Base-by-base conservation (phyloP, 2,329 filamentous ascomycete species). In the Colletotrichum viniferum region DNA sequence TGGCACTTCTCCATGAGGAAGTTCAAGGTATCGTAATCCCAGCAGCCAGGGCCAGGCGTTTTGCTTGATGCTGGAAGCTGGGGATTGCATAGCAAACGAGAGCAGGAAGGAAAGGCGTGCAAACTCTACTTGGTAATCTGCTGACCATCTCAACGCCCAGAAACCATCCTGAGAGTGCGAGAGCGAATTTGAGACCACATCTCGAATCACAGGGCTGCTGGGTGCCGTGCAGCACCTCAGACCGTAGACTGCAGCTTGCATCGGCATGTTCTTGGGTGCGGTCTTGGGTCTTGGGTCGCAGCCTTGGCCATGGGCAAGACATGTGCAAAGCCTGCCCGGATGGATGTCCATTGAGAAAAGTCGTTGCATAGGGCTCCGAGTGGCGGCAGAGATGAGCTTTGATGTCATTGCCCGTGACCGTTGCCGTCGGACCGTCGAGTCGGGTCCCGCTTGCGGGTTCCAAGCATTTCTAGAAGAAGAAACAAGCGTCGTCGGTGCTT, bases 381-480 rank as follows among this genome's bases (percentile, higher is more conserved):
- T 36, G 30, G 67, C 55, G n/a, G 56, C 24, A 62, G 16, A 32
- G 16, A 8, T 14, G 36, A 38, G 28, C 21, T 68, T 68, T 68
- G 18, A 43, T n/a, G 38, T 10, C 13, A 28, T 60, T 32, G 58
- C 21, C 32, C 48, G 58, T 61, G 16, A 56, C 24, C 32, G 48
- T 67, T 72, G 60, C 64, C 48, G 64, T 73, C 63, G 64, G 73
- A 69, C 69, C 69, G 48, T 60, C 21, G 63, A 64, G 7, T 64
- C 28, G 56, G 63, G 72, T 60, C 48, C 43, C 63, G 55, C 69
- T 28, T 72, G 32, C 30, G 32, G 48, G 38, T 75, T 73, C 63
- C 63, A 73, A 56, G 43, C 52, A 26, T 36, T 76, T 76, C 73
- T 76, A 69, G 73, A 76, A 76, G 52, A 71, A 34, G 6, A 61